phyloP scores from a whole-genome alignment of 2,329 filamentous ascomycete genomes.

The Pseudogymnoascus sp. region DNA sequence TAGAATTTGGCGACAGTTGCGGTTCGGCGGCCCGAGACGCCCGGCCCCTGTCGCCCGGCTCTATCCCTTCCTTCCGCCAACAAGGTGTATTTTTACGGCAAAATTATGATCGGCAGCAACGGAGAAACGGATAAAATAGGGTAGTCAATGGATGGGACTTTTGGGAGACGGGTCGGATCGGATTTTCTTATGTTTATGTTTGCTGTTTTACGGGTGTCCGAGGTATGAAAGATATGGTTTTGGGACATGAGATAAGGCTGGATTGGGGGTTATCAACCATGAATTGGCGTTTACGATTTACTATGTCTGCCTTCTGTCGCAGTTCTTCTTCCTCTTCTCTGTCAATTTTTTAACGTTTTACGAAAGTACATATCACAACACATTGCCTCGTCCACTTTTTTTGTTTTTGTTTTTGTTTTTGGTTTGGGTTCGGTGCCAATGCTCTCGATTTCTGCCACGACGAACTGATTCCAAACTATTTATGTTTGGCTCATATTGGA shows the following conservation, averaged over 20 bases:
- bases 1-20: neutral
- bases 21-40: neutral
- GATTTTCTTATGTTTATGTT: neutral
- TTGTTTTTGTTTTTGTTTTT: neutral
- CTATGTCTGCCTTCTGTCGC: neutral
- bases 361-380: constrained; percentile 9
- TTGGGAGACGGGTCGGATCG: neutral
- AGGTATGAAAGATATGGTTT: neutral
- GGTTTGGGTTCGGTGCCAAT: neutral
- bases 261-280: neutral
- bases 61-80: neutral
- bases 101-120: constrained; percentile 3
- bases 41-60: neutral
- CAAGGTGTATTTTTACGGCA: constrained; percentile 5
- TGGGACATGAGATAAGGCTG: neutral
- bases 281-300: neutral
- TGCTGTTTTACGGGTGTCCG: neutral
- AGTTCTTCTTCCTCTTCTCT: constrained; percentile 1
- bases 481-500: neutral
- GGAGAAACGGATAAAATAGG: neutral
- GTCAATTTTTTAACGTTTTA: constrained; percentile 7
- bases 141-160: neutral
- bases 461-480: neutral
- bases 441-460: neutral
- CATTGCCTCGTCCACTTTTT: neutral